Evolutionary conservation across 1,284 basidiomycete genomes (phyloP).

Genomic region (Leccinum variabile): DNA sequence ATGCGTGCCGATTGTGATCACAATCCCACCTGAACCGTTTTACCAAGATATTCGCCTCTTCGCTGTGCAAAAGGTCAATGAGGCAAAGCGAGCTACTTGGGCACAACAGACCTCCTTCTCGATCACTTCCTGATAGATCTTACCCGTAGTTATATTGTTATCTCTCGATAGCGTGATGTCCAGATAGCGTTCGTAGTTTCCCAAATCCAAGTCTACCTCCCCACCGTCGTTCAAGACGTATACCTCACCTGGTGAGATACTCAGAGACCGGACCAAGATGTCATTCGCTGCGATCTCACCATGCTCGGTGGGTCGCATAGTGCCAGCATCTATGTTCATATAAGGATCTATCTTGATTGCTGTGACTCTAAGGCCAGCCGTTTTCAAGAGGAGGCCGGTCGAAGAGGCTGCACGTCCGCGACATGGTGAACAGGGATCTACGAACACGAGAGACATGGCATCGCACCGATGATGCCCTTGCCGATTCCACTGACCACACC

Average conservation of each 20-base stretch:
- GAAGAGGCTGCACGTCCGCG: constrained; percentile 73
- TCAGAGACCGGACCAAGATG: constrained; percentile 17
- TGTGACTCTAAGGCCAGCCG: constrained; percentile 93
- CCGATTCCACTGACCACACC: constrained; percentile 94
- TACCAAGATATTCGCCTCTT: constrained; percentile 95
- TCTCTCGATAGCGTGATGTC: constrained; percentile 92
- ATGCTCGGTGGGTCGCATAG: constrained; percentile 98
- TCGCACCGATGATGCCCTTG: constrained; percentile 91
- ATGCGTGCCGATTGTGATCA: background rate
- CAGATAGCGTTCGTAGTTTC: constrained; percentile 98
- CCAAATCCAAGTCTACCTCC: constrained; percentile 96
- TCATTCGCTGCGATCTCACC: constrained; percentile 52
- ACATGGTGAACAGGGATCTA: constrained; percentile 20
- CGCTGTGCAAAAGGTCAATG: constrained; percentile 51
- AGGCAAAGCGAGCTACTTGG: constrained; percentile 8
- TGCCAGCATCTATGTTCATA: constrained; percentile 99
- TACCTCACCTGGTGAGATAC: constrained; percentile 75
- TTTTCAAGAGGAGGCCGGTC: constrained; percentile 95
- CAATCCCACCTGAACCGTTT: constrained; percentile 82
- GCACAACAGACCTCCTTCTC: constrained; percentile 83
- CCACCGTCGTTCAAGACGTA: constrained; percentile 99
- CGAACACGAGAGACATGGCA: constrained; percentile 29
- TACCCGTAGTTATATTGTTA: constrained; percentile 99
- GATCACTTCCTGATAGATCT: constrained; percentile 97
- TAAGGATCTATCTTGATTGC: constrained; percentile 99